These are phyloP conservation scores for Ophiostoma pallidulum DNA, from an alignment of 2,329 filamentous ascomycete species.

Conservation along the genomic window DNA sequence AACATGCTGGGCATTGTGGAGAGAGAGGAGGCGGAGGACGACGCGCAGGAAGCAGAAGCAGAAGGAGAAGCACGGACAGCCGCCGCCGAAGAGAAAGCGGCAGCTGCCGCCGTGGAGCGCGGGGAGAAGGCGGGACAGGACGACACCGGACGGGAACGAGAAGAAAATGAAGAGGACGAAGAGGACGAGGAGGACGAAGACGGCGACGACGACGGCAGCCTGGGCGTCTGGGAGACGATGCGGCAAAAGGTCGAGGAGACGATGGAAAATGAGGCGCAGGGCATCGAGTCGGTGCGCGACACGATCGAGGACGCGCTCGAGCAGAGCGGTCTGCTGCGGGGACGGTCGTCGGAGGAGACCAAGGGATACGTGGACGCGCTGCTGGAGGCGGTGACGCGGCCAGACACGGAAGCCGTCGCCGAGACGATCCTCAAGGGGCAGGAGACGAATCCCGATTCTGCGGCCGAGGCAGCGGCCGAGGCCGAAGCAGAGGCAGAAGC, in stretches of 20 bases:
- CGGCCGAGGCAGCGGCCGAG: neutral
- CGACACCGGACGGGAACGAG: constrained; percentile 21
- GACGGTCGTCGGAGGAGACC: constrained; percentile 35
- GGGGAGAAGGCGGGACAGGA: constrained; percentile 15
- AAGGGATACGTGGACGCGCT: constrained; percentile 41
- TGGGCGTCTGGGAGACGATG: constrained; percentile 43
- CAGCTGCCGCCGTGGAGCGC: constrained; percentile 12
- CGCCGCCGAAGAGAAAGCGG: constrained; percentile 8
- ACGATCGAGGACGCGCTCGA: constrained; percentile 46
- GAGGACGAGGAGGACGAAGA: constrained; percentile 19
- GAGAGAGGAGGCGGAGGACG: constrained; percentile 16
- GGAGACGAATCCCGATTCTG: constrained; percentile 6
- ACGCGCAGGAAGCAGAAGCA: too few relatives aligned
- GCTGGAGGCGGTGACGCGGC: constrained; percentile 36
- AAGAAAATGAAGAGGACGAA: constrained; percentile 17
- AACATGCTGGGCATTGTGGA: constrained; percentile 43
- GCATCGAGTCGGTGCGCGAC: constrained; percentile 41
- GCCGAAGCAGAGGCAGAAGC: constrained; percentile 4
- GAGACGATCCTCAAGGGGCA: constrained; percentile 14
- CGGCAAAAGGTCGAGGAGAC: constrained; percentile 46
- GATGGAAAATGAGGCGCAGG: constrained; percentile 47
- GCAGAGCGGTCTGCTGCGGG: constrained; percentile 42
- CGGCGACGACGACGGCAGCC: constrained; percentile 18
- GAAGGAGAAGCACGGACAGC: too few relatives aligned
- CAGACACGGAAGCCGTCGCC: constrained; percentile 14